Evolutionary conservation across 139 green algal species (phyloP).

Genomic region (Diplosphaera chodatii): DNA sequence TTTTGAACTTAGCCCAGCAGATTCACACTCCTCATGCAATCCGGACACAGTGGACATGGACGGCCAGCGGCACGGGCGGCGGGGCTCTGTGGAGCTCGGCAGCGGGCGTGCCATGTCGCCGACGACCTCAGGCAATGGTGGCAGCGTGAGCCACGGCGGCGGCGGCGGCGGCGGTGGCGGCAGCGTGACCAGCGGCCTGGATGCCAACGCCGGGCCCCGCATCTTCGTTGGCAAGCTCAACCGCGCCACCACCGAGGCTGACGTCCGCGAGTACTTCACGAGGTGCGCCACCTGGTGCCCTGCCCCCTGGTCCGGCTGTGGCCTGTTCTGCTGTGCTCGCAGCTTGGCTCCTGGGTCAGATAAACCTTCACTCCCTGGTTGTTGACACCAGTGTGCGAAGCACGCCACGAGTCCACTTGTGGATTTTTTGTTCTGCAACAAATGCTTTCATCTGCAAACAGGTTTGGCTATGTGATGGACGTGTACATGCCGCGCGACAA

Average conservation of each 20-base stretch:
- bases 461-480: conserved; percentile 85
- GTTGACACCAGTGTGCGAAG: too few species aligned
- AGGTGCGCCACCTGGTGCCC: neutral
- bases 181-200: neutral
- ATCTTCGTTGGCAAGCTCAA: conserved; percentile 89
- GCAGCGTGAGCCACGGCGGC: too few species aligned
- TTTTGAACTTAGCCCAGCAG: too few species aligned
- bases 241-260: conserved; percentile 71
- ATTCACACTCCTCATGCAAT: too few species aligned
- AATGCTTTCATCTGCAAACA: too few species aligned
- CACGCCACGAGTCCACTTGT: too few species aligned
- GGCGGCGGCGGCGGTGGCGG: neutral
- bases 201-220: conserved; percentile 52
- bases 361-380: too few species aligned
- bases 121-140: neutral
- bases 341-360: too few species aligned
- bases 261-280: conserved; percentile 73
- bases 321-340: too few species aligned
- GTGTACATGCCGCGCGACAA: conserved; percentile 77
- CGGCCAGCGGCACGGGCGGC: neutral
- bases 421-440: too few species aligned
- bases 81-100: neutral
- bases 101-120: neutral
- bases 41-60: neutral
- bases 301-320: too few species aligned